phyloP scores from a whole-genome alignment of 208 protist genomes.

The Acanthamoeba sp. region DNA sequence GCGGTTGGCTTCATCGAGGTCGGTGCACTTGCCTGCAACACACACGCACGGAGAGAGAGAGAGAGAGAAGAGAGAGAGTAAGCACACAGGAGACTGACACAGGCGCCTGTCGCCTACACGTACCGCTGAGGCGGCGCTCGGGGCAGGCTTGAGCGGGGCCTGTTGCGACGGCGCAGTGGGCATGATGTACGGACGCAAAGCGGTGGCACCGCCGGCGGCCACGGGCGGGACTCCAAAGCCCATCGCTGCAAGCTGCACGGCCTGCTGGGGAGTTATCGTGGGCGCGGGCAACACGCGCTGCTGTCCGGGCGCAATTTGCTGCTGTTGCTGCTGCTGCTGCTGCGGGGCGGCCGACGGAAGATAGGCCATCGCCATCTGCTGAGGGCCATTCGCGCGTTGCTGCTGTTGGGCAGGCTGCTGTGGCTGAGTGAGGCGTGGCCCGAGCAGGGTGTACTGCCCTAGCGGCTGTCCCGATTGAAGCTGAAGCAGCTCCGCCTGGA shows the following conservation, averaged over 20 bases:
- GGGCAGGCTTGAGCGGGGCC: not conserved
- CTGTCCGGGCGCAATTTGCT: not conserved
- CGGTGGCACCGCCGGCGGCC: not conserved
- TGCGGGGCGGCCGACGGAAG: not conserved
- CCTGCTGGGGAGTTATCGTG: not conserved
- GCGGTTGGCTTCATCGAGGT: no score
- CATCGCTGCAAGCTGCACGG: not conserved
- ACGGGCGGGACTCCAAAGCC: not conserved
- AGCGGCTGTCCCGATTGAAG: not conserved
- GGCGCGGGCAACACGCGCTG: slow-evolving; percentile 20
- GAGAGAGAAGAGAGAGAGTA: no score
- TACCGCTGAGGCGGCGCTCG: not conserved
- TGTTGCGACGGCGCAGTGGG: not conserved
- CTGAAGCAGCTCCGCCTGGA: not conserved
- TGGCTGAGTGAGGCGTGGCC: not conserved
- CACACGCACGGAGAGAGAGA: no score
- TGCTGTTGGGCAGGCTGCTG: not conserved
- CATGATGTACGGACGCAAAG: not conserved
- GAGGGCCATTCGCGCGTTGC: not conserved
- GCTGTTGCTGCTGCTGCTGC: slow-evolving; percentile 9
- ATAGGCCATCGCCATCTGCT: not conserved
- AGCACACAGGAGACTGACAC: no score
- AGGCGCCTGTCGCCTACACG: no score
- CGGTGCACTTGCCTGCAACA: no score
- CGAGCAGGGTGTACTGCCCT: not conserved